Evolutionary conservation across 805 yeast genomes (phyloP).

Genomic region (Starmerella bombicola): DNA sequence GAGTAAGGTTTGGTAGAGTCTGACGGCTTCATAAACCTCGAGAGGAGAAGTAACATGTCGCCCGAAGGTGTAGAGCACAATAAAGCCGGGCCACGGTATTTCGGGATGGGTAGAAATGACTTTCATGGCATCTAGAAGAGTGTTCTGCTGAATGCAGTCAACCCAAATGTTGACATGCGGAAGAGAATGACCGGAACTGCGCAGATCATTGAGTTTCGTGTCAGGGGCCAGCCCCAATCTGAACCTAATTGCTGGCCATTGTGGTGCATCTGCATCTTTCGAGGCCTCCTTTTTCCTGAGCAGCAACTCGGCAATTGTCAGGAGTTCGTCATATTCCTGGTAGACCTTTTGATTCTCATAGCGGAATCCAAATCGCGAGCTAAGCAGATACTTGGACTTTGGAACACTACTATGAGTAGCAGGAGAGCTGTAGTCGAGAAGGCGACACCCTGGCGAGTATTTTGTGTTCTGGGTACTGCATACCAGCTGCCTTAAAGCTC

Average conservation of each 20-base stretch:
- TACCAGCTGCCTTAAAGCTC: conserved; percentile 1
- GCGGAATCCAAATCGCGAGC: conserved; percentile 15
- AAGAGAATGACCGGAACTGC: background rate
- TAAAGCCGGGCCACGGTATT: conserved; percentile 25
- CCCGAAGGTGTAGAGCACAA: conserved; percentile 22
- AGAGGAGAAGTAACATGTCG: conserved; percentile 19
- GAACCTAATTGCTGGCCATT: background rate
- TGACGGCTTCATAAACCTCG: conserved; percentile 22
- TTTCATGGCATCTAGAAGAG: conserved; percentile 18
- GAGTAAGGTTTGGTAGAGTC: conserved; percentile 16
- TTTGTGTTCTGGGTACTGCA: conserved; percentile 2
- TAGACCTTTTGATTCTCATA: conserved; percentile 4
- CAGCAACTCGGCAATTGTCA: conserved; percentile 5
- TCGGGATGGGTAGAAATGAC: conserved; percentile 9
- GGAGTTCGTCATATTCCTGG: conserved; percentile 12
- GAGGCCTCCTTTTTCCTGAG: background rate
- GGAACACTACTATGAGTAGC: conserved; percentile 10
- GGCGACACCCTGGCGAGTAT: conserved; percentile 10
- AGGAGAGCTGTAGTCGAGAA: conserved; percentile 15
- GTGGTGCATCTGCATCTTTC: background rate
- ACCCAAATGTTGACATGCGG: conserved; percentile 5
- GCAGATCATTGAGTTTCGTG: background rate
- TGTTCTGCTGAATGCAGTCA: conserved; percentile 11
- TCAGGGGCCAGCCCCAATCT: background rate
- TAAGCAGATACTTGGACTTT: conserved; percentile 7